Evolutionary conservation across 2,329 filamentous ascomycete genomes (phyloP).

Genomic region (Trichophyton mentagrophytes): DNA sequence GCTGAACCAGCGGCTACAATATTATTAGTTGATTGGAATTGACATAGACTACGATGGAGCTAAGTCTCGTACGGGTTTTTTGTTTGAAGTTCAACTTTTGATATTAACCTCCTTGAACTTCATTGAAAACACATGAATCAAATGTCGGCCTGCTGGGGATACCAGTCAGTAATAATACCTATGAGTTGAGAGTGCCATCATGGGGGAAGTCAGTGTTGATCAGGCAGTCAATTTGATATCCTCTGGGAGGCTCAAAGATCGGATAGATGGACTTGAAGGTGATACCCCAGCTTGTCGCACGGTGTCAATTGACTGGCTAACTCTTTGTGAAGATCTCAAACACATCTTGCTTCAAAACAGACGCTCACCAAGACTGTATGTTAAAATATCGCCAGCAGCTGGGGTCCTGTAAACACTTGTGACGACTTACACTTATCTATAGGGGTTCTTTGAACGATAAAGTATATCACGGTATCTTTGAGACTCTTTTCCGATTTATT

Average conservation of each 20-base stretch:
- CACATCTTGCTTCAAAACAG: slow-evolving; percentile 44
- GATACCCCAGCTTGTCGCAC: not conserved
- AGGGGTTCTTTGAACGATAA: slow-evolving; percentile 52
- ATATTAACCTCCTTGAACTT: too few species aligned
- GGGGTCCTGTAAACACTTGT: not conserved
- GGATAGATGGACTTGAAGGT: slow-evolving; percentile 40
- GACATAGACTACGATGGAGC: not conserved
- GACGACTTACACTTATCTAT: slow-evolving; percentile 8
- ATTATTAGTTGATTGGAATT: not conserved
- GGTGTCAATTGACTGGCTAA: not conserved
- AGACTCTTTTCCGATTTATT: slow-evolving; percentile 63
- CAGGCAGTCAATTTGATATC: slow-evolving; percentile 32
- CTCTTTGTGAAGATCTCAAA: slow-evolving; percentile 36
- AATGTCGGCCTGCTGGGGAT: not conserved
- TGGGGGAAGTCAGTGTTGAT: slow-evolving; percentile 33
- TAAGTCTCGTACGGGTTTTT: not conserved
- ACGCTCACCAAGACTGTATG: slow-evolving; percentile 27
- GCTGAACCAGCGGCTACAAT: too few species aligned
- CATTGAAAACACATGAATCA: not conserved
- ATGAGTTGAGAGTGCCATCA: slow-evolving; percentile 13
- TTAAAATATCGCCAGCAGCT: slow-evolving; percentile 8
- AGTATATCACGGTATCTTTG: slow-evolving; percentile 68
- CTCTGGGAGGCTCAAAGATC: slow-evolving; percentile 34
- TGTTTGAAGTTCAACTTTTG: not conserved
- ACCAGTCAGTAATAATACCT: not conserved